Base-by-base conservation (phyloP, 1,284 basidiomycete species). In the Leccinum brunneo-olivaceum region DNA sequence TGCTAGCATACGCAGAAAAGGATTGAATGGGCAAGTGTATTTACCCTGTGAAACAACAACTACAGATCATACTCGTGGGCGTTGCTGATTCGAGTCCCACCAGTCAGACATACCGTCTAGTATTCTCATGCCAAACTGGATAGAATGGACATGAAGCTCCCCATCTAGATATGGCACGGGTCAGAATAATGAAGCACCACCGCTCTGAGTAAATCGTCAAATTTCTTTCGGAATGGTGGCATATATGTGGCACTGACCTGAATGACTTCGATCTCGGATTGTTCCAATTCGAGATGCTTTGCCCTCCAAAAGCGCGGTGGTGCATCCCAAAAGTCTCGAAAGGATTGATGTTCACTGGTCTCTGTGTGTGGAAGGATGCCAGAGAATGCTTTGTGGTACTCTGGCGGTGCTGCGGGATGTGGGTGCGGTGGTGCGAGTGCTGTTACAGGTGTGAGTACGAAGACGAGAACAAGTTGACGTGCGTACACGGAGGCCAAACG, bases 1-100 rank as follows among this genome's bases (percentile, higher is more conserved):
- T 96, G 64, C 70, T 92, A 45, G 84, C 90, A 49, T 92, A 95
- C 50, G 91, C 90, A 30, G 93, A 97, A 77, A 94, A 90, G 71
- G 92, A 96, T 67, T 94, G 53, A 68, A 45, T 25, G 20, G 9
- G 23, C 16, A 6, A 25, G 35, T 43, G 44, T 49, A 47, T 51
- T 39, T 41, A 41, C 40, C 33, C 32, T 20, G 16, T 25, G n/a
- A n/a, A n/a, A n/a, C n/a, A n/a, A n/a, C n/a, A n/a, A n/a, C n/a
- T 8, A 14, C 18, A 19, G 19, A 14, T 27, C 24, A 6, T 16
- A 38, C 12, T 35, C 28, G 29, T n/a, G n/a, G n/a, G n/a, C n/a
- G n/a, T n/a, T n/a, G n/a, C n/a, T n/a, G n/a, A n/a, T n/a, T n/a
- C n/a, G n/a, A n/a, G n/a, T n/a, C n/a, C n/a, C n/a, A n/a, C n/a